Base-by-base conservation (phyloP, 2,329 filamentous ascomycete genomes). In the Cercospora zeae-maydis region DNA sequence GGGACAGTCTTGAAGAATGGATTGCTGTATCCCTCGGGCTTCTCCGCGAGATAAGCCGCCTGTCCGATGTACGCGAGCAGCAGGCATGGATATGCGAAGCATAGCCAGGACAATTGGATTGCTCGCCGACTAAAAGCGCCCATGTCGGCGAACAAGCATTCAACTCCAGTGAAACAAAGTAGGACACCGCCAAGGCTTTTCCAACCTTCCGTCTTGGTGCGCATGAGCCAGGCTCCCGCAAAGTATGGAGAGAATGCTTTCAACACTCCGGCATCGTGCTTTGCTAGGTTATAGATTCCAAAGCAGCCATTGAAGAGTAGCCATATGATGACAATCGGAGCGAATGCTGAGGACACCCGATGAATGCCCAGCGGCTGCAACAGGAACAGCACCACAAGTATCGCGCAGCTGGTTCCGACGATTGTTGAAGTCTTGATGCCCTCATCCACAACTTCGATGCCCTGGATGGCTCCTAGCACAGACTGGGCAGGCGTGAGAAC, bases 101-200 rank as follows among this genome's bases (percentile, higher is more conserved):
- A 63, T 3, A 91, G 77, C 90, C 89, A 93, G 37, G 84, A 88
- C 10, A 92, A 78, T 71, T 91, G 89, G 54, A 93, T 85, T 0
- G 90, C 88, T 42, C 82, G 78, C 16, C 61, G 66, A 36, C 52
- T 63, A 74, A 93, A 92, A 21, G 90, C 90, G 30, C 89, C 90
- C 5, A 92, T 79, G 68, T 92, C 89, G 24, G 90, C 89, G 71
- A 91, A 93, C 1, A 93, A 79, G 1, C 89, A 88, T 73, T 92
- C 89, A 14, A 90, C 87, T 42, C 87, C 89, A 2, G 90, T 92
- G 70, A 92, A 92, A 2, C 86, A 83, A 8, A 92, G 82, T 2
- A 93, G 75, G 19, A 92, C 83, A 5, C 89, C 89, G 34, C 70
- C 87, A 1, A 90, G 79, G 63, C 82, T 84, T 63, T 79, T 80